These are phyloP conservation scores for Psilocybe subaeruginosa DNA, from an alignment of 768 basidiomycete species.

Conservation along the genomic window DNA sequence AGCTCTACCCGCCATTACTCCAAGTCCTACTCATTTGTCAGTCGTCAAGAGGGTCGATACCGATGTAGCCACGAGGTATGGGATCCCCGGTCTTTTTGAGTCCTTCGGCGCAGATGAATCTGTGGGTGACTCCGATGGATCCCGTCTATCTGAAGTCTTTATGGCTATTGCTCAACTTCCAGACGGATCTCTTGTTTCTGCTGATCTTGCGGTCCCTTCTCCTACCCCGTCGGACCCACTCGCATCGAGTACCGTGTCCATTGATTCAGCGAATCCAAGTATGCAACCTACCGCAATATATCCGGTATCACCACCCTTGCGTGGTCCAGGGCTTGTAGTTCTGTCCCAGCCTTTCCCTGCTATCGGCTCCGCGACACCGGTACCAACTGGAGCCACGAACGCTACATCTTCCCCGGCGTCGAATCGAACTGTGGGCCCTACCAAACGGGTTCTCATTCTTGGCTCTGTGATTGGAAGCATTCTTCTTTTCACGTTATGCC, in stretches of 20 bases:
- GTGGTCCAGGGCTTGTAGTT: constrained; percentile 19
- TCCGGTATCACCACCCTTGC: constrained; percentile 9
- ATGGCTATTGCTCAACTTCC: constrained; percentile 15
- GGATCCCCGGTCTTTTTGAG: constrained; percentile 14
- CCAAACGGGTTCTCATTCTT: constrained; percentile 17
- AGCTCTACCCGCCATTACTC: constrained; percentile 9
- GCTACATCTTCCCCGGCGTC: background rate
- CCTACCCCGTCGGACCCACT: background rate
- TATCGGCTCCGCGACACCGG: background rate
- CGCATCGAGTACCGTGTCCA: background rate
- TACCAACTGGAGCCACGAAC: background rate
- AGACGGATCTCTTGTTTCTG: background rate
- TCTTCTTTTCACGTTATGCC: constrained; percentile 19
- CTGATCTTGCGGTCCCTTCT: background rate
- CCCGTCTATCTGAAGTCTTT: constrained; percentile 14
- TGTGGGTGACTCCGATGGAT: constrained; percentile 2
- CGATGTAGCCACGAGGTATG: constrained; percentile 15
- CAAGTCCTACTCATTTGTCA: background rate
- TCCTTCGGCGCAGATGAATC: background rate
- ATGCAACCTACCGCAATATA: constrained; percentile 1
- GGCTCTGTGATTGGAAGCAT: constrained; percentile 23
- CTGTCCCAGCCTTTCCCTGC: constrained; percentile 9
- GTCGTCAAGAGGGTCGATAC: constrained; percentile 2
- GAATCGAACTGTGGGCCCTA: background rate
- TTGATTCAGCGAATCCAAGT: background rate